Conservation (phyloP, 306 rosid species). For the Pyrus communis region DNA sequence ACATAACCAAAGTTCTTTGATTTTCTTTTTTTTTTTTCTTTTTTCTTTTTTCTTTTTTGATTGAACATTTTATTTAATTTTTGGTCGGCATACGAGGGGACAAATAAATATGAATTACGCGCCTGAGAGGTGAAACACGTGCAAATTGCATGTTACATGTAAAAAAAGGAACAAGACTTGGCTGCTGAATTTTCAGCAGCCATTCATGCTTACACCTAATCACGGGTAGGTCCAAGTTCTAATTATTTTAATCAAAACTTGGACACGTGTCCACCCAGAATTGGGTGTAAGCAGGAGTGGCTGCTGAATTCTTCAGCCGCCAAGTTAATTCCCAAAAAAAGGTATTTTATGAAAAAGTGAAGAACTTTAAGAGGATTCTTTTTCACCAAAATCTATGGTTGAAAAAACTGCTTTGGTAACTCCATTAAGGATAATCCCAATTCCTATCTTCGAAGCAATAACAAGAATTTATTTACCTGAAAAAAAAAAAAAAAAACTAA, state of each 20-base stretch:
- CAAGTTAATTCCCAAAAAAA: background rate
- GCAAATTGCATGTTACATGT: background rate
- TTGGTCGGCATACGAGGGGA: background rate
- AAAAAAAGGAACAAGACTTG: background rate
- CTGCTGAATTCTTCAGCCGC: too few species aligned
- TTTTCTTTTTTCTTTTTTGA: background rate
- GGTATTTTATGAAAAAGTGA: background rate
- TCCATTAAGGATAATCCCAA: background rate
- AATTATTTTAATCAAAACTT: too few species aligned
- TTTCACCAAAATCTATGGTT: background rate
- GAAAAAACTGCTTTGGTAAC: background rate
- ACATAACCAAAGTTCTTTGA: background rate
- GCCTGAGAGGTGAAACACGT: constrained; percentile 14
- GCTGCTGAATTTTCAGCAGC: too few species aligned
- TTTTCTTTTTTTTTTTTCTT: too few species aligned
- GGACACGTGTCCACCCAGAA: too few species aligned
- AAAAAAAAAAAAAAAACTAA: background rate
- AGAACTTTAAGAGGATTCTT: background rate
- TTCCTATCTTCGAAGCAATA: background rate
- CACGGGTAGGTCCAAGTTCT: too few species aligned
- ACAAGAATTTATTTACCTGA: background rate
- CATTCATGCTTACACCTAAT: too few species aligned
- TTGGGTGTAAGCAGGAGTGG: too few species aligned
- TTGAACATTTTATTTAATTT: background rate
- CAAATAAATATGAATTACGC: background rate